Evolutionary conservation across 2,329 filamentous ascomycete species (phyloP), one percentile per base, ranked within the genome.

Genomic region (Didymella lethalis): DNA sequence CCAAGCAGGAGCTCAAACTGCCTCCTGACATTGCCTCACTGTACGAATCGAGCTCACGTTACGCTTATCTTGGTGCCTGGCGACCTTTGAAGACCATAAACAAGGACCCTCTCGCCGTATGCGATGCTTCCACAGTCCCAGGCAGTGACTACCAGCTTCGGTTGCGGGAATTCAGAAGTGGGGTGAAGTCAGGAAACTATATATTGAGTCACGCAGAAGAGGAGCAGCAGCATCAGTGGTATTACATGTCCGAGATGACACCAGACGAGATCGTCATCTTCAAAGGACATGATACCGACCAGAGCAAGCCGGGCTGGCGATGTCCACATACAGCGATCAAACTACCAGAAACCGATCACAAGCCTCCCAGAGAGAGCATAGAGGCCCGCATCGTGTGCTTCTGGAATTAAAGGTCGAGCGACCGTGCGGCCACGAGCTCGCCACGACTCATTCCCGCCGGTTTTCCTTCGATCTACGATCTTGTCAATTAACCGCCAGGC

Each of bases 61-160:
- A 63, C 47, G 64, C 67, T 31, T 70, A 74, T 54, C 62, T 75
- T 23, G 71, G 71, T 51, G 66, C 67, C 26, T 75, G 72, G 72
- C 68, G 72, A 0, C 72, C 73, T 8, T 57, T 73, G 3, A 64
- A 61, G 26, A 65, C 55, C 0, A 59, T 75, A 14, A 46, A 43
- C 14, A 65, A 49, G 41, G 70, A 74, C 28, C 71, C 73, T 3
- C 62, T 75, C 1, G 67, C 67, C 25, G 62, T 75, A 0, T 70
- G 67, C 16, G 65, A 63, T 8, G 66, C 65, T 7, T 45, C 28
- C 10, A 71, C 47, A 16, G 64, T 65, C 29, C 62, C 55, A 1
- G 66, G 69, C 20, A 14, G 48, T 0, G 65, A 74, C 14, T 64
- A 65, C 20, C 65, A 63, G 44, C n/a, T 64, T 14, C 51, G 65